Base-by-base conservation (phyloP, 1,139 yeast species). In the Pneumocystis canis region DNA sequence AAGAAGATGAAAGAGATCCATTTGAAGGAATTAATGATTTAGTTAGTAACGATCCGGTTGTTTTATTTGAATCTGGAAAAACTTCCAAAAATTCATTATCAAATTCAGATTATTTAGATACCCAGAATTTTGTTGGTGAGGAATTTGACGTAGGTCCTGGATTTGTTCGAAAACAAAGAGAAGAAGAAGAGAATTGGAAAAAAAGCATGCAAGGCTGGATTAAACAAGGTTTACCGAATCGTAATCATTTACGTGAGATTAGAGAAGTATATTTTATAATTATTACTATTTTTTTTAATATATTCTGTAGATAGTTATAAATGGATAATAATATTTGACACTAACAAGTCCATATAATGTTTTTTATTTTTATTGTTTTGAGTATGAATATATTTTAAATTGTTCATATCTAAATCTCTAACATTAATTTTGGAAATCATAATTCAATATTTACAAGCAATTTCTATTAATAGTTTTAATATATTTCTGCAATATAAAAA, bases 141-240 rank as follows among this genome's bases (percentile, higher is more conserved):
- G 84, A 80, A 63, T 80, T 80, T 65, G 72, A 71, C 35, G 69
- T 83, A 5, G 70, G 78, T 1, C 72, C 73, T 11, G 80, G 76
- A 63, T 70, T 76, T 62, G 69, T 78, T 31, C 77, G 78, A 33
- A 71, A 73, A 66, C 80, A 81, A 67, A 71, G 71, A 59, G 79
- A 78, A 63, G 85, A 83, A 68, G 85, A 82, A 69, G 74, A 71
- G 39, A 78, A 79, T 67, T 78, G 84, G 71, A 69, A 67, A 41
- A 75, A 77, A 67, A 82, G 81, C 67, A 78, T 79, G 16, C 73
- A 72, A 61, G 78, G 80, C 65, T 83, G 87, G 87, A 81, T 81
- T 67, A 73, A 9, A 76, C 76, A 9, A 73, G 76, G 59, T 81
- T 77, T 63, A 70, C 61, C 5, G 25, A 65, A 28, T 67, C 58